These are phyloP conservation scores for Aspergillus cristatus DNA, from an alignment of 495 filamentous ascomycete species.

Conservation along the genomic window DNA sequence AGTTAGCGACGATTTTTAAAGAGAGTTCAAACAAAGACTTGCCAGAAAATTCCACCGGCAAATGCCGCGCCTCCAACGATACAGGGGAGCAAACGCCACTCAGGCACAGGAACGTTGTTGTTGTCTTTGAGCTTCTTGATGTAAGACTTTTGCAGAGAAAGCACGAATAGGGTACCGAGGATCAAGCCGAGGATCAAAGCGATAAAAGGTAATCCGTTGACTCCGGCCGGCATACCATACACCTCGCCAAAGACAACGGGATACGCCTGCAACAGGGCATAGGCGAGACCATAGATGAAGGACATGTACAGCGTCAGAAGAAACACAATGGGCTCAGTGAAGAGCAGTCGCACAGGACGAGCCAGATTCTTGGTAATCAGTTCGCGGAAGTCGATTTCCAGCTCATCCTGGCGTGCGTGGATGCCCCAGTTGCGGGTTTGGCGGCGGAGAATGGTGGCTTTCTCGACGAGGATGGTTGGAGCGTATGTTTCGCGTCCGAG, in stretches of 20 bases:
- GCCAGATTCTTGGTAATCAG: constrained; percentile 34
- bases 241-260: constrained; percentile 30
- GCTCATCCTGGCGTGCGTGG: constrained; percentile 39
- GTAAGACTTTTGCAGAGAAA: constrained; percentile 22
- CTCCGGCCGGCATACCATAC: constrained; percentile 26
- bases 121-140: constrained; percentile 22
- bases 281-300: constrained; percentile 38
- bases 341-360: constrained; percentile 33
- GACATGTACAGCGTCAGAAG: constrained; percentile 38
- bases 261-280: constrained; percentile 36
- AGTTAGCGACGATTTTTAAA: background rate
- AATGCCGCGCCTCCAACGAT: constrained; percentile 43
- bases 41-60: constrained; percentile 49
- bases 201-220: constrained; percentile 30
- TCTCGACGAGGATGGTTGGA: constrained; percentile 27
- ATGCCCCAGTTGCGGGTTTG: constrained; percentile 37
- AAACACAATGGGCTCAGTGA: constrained; percentile 38
- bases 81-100: constrained; percentile 35
- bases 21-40: constrained; percentile 2
- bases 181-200: constrained; percentile 28
- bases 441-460: constrained; percentile 29
- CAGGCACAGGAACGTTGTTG: constrained; percentile 22
- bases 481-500: constrained; percentile 33
- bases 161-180: constrained; percentile 18
- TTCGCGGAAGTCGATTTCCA: constrained; percentile 29